phyloP scores from a whole-genome alignment of 192 early-diverging fungal species.

The Kappamyces sp. region DNA sequence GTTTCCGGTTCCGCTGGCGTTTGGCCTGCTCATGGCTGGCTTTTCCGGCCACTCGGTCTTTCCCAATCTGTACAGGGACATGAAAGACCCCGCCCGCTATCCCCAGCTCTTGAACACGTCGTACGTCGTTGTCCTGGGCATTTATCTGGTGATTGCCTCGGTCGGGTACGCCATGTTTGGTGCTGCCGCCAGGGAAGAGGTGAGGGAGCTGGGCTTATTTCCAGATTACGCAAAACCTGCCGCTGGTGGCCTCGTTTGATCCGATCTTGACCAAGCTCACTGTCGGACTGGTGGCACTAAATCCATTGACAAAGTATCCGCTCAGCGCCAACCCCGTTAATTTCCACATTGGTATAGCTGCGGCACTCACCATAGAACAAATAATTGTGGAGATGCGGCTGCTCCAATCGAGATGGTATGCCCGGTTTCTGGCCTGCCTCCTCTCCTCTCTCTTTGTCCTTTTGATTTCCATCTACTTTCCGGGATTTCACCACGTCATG shows the following conservation, averaged over 20 bases:
- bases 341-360: slow-evolving; percentile 11
- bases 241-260: slow-evolving; percentile 48
- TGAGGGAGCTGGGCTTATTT: slow-evolving; percentile 21
- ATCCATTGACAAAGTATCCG: slow-evolving; percentile 68
- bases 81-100: slow-evolving; percentile 46
- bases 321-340: slow-evolving; percentile 59
- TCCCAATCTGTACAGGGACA: slow-evolving; percentile 62
- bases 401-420: slow-evolving; percentile 2
- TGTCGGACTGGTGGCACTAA: slow-evolving; percentile 57
- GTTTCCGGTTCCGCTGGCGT: slow-evolving; percentile 21
- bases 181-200: slow-evolving; percentile 47
- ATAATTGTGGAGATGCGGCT: slow-evolving; percentile 10
- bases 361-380: neutral
- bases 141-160: slow-evolving; percentile 49
- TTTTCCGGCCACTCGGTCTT: slow-evolving; percentile 57
- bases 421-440: slow-evolving; percentile 27
- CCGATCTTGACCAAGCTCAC: slow-evolving; percentile 47
- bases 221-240: slow-evolving; percentile 65
- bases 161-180: slow-evolving; percentile 72
- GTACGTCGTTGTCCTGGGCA: slow-evolving; percentile 37
- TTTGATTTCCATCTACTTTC: slow-evolving; percentile 49
- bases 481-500: slow-evolving; percentile 64
- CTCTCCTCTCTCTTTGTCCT: slow-evolving; percentile 33
- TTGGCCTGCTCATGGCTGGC: slow-evolving; percentile 31
- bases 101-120: slow-evolving; percentile 48